Base-by-base conservation (phyloP, 257 asterid species). In the Leptodermis oblonga region DNA sequence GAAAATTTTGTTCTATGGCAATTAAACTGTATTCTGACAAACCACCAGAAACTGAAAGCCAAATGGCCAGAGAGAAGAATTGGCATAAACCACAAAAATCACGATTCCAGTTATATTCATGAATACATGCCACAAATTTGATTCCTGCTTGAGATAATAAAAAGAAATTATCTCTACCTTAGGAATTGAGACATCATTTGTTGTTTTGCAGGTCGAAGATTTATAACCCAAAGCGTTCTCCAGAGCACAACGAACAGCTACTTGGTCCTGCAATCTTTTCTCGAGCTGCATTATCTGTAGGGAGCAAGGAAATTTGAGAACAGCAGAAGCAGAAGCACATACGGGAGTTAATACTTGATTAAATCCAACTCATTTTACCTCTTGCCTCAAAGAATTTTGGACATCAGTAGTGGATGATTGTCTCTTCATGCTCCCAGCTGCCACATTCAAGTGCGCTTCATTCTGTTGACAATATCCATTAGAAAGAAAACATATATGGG, bases 211-310 rank as follows among this genome's bases (percentile, higher is more conserved):
- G 37, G 91, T 81, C 30, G 89, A 82, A 66, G 85, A 73, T 73
- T 74, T 76, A 77, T 87, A 84, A 81, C 98, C 98, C 75, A 92
- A 86, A 51, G 95, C 98, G 73, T 80, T 90, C 82, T 92, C 98
- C 31, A 92, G 81, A 61, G 89, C 88, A 73, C 93, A 86, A 12
- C 96, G 95, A 79, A 90, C 93, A 9, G 92, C 80, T 31, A 88
- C 88, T 82, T 92, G 97, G 68, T 90, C 90, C 9, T 85, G 86
- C 74, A 92, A 82, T 80, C 93, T 85, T 84, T 85, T 85, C 72
- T 90, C 95, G 12, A 92, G 92, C 81, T 76, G 86, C 71, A 84
- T 70, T 80, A 92, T 92, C 98, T 92, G 81, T 26, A 55, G 46
- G n/a, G 45, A 63, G 23, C 17, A 59, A 53, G 39, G 51, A 67